A percentile compares a stretch with the other conserved stretches of the same genome.
Evolutionary conservation across 2,329 filamentous ascomycete genomes (phyloP).

Genomic region (Monosporascus sp.): DNA sequence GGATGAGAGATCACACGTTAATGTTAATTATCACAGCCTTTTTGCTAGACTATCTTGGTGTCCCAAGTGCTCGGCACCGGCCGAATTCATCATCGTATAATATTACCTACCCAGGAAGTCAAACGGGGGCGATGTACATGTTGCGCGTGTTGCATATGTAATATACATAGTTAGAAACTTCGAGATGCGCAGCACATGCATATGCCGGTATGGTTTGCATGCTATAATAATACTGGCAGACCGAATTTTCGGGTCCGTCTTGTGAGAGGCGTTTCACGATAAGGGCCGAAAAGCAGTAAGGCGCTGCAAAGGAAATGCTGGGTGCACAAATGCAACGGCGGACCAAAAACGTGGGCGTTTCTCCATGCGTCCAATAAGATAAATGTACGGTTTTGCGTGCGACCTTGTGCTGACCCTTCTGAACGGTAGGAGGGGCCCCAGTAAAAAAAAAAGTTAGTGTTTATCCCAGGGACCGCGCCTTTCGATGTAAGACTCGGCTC

Average conservation of each 20-base stretch:
- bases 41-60: background rate
- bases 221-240: background rate
- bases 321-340: background rate
- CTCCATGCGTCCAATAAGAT: background rate
- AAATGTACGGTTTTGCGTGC: too few species aligned
- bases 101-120: background rate
- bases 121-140: background rate
- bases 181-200: background rate
- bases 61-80: background rate
- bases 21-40: too few species aligned
- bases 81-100: background rate
- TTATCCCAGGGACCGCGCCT: background rate
- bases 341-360: background rate
- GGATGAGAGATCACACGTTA: too few species aligned
- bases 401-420: background rate
- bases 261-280: too few species aligned
- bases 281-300: too few species aligned
- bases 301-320: background rate
- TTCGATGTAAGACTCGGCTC: background rate
- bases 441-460: background rate
- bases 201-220: background rate
- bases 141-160: background rate
- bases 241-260: background rate
- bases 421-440: background rate
- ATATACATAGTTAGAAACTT: background rate